These are phyloP conservation scores for Abortiporus biennis DNA, from an alignment of 1,284 basidiomycete species.

Conservation along the genomic window DNA sequence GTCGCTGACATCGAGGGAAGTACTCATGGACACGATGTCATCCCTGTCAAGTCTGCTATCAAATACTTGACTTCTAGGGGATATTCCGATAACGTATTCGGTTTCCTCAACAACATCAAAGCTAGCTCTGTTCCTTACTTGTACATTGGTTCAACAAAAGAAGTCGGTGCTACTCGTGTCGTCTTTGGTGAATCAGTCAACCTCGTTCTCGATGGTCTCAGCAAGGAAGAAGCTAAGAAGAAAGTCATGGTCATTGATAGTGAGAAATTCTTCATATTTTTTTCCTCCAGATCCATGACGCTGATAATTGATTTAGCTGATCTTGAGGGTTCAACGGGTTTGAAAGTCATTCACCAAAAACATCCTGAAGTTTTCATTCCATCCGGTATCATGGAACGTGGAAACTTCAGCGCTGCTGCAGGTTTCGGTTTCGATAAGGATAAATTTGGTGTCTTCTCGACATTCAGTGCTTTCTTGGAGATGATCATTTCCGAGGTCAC, in stretches of 20 bases:
- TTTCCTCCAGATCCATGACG: neutral
- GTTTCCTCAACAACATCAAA: conserved; percentile 63
- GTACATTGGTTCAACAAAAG: conserved; percentile 64
- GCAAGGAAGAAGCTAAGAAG: conserved; percentile 70
- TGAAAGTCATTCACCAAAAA: conserved; percentile 81
- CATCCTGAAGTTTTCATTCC: conserved; percentile 82
- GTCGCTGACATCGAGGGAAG: conserved; percentile 74
- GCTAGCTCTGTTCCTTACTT: conserved; percentile 50
- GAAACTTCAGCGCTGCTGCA: conserved; percentile 67
- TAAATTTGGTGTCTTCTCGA: conserved; percentile 80
- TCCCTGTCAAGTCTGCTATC: conserved; percentile 70
- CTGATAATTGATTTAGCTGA: conserved; percentile 41
- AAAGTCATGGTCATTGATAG: conserved; percentile 86
- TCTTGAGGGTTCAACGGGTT: conserved; percentile 80
- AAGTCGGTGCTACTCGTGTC: conserved; percentile 73
- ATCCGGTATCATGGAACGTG: conserved; percentile 52
- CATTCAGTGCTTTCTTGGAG: conserved; percentile 85
- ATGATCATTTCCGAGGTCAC: conserved; percentile 84
- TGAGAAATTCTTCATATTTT: conserved; percentile 33
- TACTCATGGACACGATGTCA: conserved; percentile 77
- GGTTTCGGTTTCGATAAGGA: conserved; percentile 76
- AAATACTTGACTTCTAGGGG: conserved; percentile 67
- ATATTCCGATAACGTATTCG: conserved; percentile 43
- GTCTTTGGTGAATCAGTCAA: conserved; percentile 82
- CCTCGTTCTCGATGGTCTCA: conserved; percentile 63